These are phyloP conservation scores for Fraxinus baroniana DNA, from an alignment of 305 asterid genomes.

Conservation along the genomic window DNA sequence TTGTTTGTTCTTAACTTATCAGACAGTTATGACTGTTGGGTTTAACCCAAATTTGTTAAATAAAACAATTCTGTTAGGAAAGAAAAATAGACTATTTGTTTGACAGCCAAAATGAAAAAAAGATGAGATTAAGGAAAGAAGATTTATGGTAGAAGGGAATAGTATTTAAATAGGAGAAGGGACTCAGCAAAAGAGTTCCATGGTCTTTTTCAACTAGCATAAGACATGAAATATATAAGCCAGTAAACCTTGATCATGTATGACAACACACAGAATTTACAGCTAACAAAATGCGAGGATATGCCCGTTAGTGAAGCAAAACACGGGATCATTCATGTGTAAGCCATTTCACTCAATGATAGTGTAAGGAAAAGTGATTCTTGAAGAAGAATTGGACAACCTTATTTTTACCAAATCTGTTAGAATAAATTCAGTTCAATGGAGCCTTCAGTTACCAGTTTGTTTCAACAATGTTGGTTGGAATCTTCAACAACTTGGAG, in stretches of 20 bases:
- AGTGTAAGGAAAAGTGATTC: background rate
- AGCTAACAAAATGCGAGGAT: slow-evolving; percentile 14
- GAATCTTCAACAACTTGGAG: too few relatives aligned
- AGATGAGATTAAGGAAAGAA: background rate
- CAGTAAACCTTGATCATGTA: slow-evolving; percentile 28
- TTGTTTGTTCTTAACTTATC: background rate
- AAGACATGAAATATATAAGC: slow-evolving; percentile 24
- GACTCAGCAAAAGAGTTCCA: background rate
- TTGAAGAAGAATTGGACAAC: too few relatives aligned
- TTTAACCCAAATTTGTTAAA: background rate
- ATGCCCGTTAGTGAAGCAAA: slow-evolving; percentile 5
- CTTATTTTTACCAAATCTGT: too few relatives aligned
- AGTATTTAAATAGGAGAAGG: background rate
- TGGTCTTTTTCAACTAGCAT: slow-evolving; percentile 26
- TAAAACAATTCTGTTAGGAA: background rate
- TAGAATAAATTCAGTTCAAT: too few relatives aligned
- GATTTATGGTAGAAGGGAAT: background rate
- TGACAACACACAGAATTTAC: slow-evolving; percentile 27
- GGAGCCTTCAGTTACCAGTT: too few relatives aligned
- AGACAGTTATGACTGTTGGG: background rate
- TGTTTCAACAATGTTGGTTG: too few relatives aligned
- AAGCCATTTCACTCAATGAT: slow-evolving; percentile 34
- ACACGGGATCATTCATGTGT: background rate
- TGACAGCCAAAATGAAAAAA: background rate
- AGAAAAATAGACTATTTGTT: background rate